Evolutionary conservation across 2,329 filamentous ascomycete genomes (phyloP), one percentile per base, ranked within the genome.

Genomic region (Moelleriella libera): DNA sequence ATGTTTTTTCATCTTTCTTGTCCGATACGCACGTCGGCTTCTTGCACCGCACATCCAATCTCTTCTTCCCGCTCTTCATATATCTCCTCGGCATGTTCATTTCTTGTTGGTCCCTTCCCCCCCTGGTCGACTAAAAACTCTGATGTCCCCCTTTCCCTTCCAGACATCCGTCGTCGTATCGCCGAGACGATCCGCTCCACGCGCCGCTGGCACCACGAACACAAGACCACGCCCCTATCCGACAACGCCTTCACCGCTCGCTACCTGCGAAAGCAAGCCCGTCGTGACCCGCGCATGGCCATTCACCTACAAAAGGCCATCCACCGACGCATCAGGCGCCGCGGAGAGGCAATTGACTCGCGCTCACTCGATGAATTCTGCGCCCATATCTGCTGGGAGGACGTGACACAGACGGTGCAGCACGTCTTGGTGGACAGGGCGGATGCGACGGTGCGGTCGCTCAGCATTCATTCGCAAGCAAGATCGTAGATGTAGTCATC

Each of bases 121-220:
- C 21, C 21, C 21, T 3, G 21, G 21, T 21, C 21, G 21, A 21
- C 21, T 21, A 3, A 3, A 3, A 21, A 21, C 21, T 21, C 21
- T 21, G 21, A 21, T 21, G 21, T 21, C 21, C 2, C 2, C 21
- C 21, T 21, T 21, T 21, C 21, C 21, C 2, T 21, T 3, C 21
- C 21, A 21, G 21, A 21, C 21, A 21, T 21, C 21, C 21, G 54
- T 5, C 45, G 45, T 4, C 63, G 64, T 39, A 60, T 67, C 43
- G 49, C 56, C n/a, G 63, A 67, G 39, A 50, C 62, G 14, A 57
- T 67, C 49, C 54, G 53, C 46, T 67, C 64, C 0, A 67, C 64
- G 9, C 59, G 62, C 41, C 61, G 64, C 40, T 67, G 64, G 64
- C 63, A 67, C 50, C 56, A 55, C 30, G 63, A 66, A 31, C 61